These are phyloP conservation scores for Wickerhamiella brachini DNA, from an alignment of 805 yeast species.

Conservation along the genomic window DNA sequence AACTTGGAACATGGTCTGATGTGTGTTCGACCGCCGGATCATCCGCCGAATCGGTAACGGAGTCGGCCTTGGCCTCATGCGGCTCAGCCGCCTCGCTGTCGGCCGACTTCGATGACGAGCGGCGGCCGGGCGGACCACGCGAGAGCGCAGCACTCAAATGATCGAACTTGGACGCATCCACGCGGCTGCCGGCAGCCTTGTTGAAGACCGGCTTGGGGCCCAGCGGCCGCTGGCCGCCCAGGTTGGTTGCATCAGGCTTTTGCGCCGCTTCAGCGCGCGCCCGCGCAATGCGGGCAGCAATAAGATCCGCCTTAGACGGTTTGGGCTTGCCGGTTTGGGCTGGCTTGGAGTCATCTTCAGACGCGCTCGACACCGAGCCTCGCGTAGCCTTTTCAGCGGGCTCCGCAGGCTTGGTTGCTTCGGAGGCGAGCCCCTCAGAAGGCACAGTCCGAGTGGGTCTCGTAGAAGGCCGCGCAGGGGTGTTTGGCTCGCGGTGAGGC, in stretches of 20 bases:
- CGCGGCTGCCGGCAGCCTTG: conserved; percentile 6
- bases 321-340: not conserved
- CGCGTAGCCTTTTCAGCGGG: no score
- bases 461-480: not conserved
- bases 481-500: not conserved
- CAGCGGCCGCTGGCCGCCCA: conserved; percentile 4
- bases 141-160: conserved; percentile 17
- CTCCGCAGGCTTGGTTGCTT: no score
- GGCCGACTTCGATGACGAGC: not conserved
- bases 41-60: no score
- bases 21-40: no score
- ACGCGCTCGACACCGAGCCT: no score
- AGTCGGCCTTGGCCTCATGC: no score
- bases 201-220: not conserved
- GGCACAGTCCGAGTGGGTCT: not conserved
- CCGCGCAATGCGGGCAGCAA: not conserved
- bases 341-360: no score
- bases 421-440: no score
- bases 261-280: conserved; percentile 8
- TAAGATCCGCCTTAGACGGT: conserved; percentile 1
- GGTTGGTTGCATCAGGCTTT: conserved; percentile 2
- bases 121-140: conserved; percentile 14
- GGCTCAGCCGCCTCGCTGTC: not conserved
- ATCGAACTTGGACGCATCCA: conserved; percentile 14
- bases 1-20: not conserved